phyloP scores from a whole-genome alignment of 768 basidiomycete genomes.

The Gymnopilus dilepis region DNA sequence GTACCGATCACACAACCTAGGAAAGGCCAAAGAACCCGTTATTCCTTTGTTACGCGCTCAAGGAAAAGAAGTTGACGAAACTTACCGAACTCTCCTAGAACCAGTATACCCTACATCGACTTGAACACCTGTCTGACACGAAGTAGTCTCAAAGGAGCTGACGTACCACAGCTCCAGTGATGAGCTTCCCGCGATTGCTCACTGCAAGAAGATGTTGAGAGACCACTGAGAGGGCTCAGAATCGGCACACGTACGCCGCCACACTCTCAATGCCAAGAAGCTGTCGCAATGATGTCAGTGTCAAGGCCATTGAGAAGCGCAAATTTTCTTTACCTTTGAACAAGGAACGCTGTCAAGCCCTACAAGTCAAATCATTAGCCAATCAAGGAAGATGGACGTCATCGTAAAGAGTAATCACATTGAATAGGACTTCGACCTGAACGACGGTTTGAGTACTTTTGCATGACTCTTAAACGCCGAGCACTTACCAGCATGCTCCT shows the following conservation, averaged over 20 bases:
- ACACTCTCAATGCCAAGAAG: constrained; percentile 35
- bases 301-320: not conserved
- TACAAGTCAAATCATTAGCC: not conserved
- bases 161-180: constrained; percentile 26
- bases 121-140: not conserved
- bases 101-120: constrained; percentile 21
- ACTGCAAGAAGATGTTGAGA: constrained; percentile 22
- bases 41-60: not conserved
- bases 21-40: not conserved
- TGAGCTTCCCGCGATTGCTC: constrained; percentile 29
- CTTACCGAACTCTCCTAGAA: constrained; percentile 34
- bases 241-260: constrained; percentile 30
- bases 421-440: constrained; percentile 34
- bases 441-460: not conserved
- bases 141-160: not conserved
- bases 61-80: not conserved
- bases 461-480: not conserved
- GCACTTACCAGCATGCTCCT: constrained; percentile 31
- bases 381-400: not conserved
- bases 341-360: constrained; percentile 35
- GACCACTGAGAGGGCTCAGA: not conserved
- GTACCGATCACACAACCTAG: constrained; percentile 30
- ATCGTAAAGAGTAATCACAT: constrained; percentile 17
- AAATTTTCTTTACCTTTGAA: constrained; percentile 27
- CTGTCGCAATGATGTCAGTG: constrained; percentile 16